phyloP scores from a whole-genome alignment of 768 basidiomycete genomes.

The Mycena kentingensis region DNA sequence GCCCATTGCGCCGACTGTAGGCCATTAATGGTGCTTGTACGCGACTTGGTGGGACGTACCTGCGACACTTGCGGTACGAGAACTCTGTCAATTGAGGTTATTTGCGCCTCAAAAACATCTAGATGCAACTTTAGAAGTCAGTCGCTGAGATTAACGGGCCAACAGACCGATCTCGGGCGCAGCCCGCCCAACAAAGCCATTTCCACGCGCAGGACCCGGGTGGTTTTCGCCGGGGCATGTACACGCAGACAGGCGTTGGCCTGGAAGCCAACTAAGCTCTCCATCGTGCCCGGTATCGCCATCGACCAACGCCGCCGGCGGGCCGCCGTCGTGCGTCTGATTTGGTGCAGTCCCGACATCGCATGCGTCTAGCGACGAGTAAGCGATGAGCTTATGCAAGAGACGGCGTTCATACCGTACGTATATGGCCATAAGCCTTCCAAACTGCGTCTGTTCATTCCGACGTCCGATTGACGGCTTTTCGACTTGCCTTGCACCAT shows the following conservation, averaged over 20 bases:
- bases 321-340: constrained; percentile 71
- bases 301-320: constrained; percentile 55
- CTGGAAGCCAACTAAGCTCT: constrained; percentile 80
- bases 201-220: constrained; percentile 76
- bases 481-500: constrained; percentile 53
- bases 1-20: not conserved
- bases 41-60: constrained; percentile 46
- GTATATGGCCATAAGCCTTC: constrained; percentile 49
- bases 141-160: too few species aligned
- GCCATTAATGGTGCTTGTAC: too few species aligned
- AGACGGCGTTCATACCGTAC: constrained; percentile 50
- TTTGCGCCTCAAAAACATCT: constrained; percentile 81
- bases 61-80: constrained; percentile 79
- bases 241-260: constrained; percentile 83
- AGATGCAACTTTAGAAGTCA: not conserved
- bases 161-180: constrained; percentile 77
- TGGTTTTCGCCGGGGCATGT: constrained; percentile 85
- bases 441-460: too few species aligned
- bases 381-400: constrained; percentile 23
- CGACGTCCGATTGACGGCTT: too few species aligned
- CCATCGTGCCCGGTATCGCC: constrained; percentile 58
- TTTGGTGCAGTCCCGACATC: constrained; percentile 89
- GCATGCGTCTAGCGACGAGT: constrained; percentile 43
- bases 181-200: constrained; percentile 79
- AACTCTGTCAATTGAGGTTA: constrained; percentile 55